Evolutionary conservation across 129 eudicot genomes (phyloP), one percentile per base, ranked within the genome.

Genomic region (Cynara cardunculus): DNA sequence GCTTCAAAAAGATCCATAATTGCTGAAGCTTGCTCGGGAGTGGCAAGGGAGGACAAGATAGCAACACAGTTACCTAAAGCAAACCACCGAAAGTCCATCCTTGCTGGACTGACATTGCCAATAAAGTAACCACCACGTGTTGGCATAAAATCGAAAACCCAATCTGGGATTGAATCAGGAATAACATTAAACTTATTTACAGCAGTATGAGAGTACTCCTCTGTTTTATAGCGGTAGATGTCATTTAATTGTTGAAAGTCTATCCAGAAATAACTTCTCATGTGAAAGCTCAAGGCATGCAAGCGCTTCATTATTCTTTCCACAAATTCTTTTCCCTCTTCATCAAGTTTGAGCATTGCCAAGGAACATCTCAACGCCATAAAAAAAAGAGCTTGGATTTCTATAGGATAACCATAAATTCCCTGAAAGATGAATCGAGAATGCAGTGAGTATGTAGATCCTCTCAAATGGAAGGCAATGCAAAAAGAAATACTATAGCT

Each of bases 61-160:
- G 97, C 90, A 6, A 91, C 83, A 88, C 97, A 91, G 62, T 91
- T 91, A 39, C 97, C 97, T 66, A 91, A 82, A 66, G 90, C 92
- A 76, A 91, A 91, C 97, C 97, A 91, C 34, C 97, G 78, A 32
- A 91, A 91, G 71, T 91, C 97, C 94, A 91, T 91, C 78, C 94
- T 86, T 1, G 97, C 97, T 10, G 97, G 97, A 61, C 97, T 91
- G n/a, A 91, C 97, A 81, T 91, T 91, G 4, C 97, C 97, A 37
- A 91, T 82, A 75, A 91, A 91, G 84, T 91, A 91, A 49, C 97
- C 97, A 35, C 97, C 97, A 27, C 90, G 88, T 6, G 87, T 87
- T n/a, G 97, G 97, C 97, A 91, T 89, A 44, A 91, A 89, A 67
- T 91, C 94, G 30, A 91, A 91, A 9, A 91, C 92, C 97, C 97